Evolutionary conservation across 2,329 filamentous ascomycete genomes (phyloP), one percentile per base, ranked within the genome.

Genomic region (Cladosporium phlei): DNA sequence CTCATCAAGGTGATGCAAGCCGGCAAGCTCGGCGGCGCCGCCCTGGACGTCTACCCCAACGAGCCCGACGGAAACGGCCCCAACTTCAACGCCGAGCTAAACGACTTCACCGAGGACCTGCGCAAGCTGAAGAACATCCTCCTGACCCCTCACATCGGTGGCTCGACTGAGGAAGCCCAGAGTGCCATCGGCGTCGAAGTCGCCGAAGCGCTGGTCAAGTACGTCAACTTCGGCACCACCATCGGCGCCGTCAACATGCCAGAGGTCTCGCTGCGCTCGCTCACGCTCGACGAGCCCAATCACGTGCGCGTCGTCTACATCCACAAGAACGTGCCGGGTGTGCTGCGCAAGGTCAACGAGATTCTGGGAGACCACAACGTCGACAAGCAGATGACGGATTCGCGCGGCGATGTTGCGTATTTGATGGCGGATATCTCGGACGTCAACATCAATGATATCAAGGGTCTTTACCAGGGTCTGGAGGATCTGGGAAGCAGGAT

Each of bases 341-440:
- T 98, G 53, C 75, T 98, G 67, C 81, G 89, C 62, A 88, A 85
- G 73, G 93, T 98, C 56, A 98, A 98, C 75, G 87, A 93, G 62
- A 88, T 97, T 52, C 78, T 98, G 38, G 87, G 86, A 33, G 83
- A 94, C 61, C 90, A 98, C 75, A 98, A 98, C 67, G 90, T 98
- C 58, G 91, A 96, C 73, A 97, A 97, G 77, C 93, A 98, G 71
- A 97, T 94, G 74, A 93, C 88, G 40, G 93, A 97, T 67, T 95
- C 86, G 70, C 85, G 85, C 72, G 91, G 89, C 57, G 91, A 97
- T 65, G 84, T 87, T 55, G 93, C 93, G 16, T 98, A 98, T 66
- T 75, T 98, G 53, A 96, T 98, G 90, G 93, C 93, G 6, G 93
- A 98, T 72, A 86, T 98, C 60, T 95, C 88, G 71, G 81, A 86